phyloP scores from a whole-genome alignment of 345 rosid genomes.

The Rhodamnia rubescens region DNA sequence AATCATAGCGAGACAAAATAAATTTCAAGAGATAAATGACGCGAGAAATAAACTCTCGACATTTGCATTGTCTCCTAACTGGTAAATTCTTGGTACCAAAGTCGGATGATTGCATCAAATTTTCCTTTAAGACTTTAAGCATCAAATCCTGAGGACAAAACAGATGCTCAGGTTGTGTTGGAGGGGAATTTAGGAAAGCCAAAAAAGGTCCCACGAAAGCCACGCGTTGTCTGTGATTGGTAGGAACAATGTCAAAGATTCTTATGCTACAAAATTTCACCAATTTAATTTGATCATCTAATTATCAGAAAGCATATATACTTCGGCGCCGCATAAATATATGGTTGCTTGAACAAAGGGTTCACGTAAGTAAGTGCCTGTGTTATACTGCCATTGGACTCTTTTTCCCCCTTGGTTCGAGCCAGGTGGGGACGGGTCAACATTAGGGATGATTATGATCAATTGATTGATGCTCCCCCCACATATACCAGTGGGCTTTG shows the following conservation, averaged over 20 bases:
- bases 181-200: background rate
- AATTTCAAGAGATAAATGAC: background rate
- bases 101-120: background rate
- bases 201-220: background rate
- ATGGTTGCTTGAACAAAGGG: background rate
- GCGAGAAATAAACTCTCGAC: background rate
- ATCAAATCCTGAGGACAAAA: background rate
- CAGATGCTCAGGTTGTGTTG: background rate
- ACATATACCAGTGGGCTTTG: background rate
- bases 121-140: background rate
- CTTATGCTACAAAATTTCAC: background rate
- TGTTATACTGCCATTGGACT: background rate
- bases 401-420: background rate
- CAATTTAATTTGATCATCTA: background rate
- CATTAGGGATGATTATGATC: background rate
- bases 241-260: background rate
- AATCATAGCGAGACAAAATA: background rate
- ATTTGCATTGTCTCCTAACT: background rate
- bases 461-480: background rate
- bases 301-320: background rate
- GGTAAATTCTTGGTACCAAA: background rate
- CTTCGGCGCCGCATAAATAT: background rate
- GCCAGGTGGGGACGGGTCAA: background rate
- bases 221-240: background rate
- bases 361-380: too few species aligned